These are phyloP conservation scores for Penicillium sp. DNA, from an alignment of 2,329 filamentous ascomycete species.

Conservation along the genomic window DNA sequence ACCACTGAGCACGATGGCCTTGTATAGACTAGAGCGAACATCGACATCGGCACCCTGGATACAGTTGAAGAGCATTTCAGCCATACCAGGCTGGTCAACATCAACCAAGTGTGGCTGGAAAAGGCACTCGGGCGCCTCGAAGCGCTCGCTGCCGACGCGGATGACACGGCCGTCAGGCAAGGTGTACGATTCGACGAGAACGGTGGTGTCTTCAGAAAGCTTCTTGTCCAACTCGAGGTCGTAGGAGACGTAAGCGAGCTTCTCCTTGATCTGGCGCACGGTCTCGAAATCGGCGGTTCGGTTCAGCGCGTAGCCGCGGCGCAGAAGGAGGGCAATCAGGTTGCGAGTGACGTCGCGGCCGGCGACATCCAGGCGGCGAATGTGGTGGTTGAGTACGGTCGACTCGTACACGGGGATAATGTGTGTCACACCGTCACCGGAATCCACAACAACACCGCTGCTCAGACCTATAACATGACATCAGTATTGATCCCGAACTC, in stretches of 20 bases:
- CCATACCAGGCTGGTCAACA: conserved; percentile 94
- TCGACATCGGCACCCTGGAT: conserved; percentile 96
- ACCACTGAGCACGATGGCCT: conserved; percentile 93
- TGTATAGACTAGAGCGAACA: conserved; percentile 89
- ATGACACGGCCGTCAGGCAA: conserved; percentile 95
- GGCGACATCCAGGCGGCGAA: conserved; percentile 87
- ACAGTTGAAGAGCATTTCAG: conserved; percentile 97
- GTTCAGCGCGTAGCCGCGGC: conserved; percentile 94
- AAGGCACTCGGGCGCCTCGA: conserved; percentile 95
- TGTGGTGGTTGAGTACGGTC: conserved; percentile 95
- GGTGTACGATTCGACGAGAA: conserved; percentile 96
- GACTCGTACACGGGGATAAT: conserved; percentile 99
- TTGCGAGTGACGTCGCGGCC: conserved; percentile 98
- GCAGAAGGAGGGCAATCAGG: conserved; percentile 88
- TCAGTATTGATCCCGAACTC: conserved; percentile 5
- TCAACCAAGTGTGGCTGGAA: conserved; percentile 99
- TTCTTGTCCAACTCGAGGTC: conserved; percentile 95
- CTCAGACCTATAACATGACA: conserved; percentile 62
- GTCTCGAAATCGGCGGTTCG: conserved; percentile 98
- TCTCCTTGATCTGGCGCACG: conserved; percentile 98
- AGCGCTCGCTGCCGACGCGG: conserved; percentile 91
- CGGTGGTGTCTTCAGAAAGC: conserved; percentile 94
- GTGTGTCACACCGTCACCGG: conserved; percentile 95
- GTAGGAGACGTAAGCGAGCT: conserved; percentile 98
- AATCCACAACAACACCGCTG: conserved; percentile 97